Conservation (phyloP, 1,139 yeast species). For the Yamadazyma songkhlaensis region DNA sequence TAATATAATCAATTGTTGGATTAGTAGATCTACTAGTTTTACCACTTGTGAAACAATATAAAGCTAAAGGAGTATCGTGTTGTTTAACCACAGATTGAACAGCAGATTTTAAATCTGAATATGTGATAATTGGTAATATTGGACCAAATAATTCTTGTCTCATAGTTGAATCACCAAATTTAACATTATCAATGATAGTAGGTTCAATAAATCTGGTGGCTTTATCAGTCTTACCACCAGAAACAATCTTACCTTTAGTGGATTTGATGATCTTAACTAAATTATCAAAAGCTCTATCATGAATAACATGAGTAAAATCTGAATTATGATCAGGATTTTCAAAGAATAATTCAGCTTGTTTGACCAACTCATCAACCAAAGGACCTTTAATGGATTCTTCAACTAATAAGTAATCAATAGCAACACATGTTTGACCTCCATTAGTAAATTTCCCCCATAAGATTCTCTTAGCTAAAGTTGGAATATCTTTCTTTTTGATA, state of each 20-base stretch:
- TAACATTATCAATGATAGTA: conserved; percentile 61
- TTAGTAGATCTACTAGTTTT: conserved; percentile 31
- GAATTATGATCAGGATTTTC: conserved; percentile 21
- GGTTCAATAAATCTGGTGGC: conserved; percentile 63
- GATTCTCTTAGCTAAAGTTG: conserved; percentile 61
- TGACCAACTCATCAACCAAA: conserved; percentile 47
- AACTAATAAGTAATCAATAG: conserved; percentile 77
- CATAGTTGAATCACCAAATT: conserved; percentile 72
- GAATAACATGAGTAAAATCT: conserved; percentile 62
- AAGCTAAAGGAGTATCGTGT: conserved; percentile 88
- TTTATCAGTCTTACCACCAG: conserved; percentile 53
- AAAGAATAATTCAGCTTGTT: conserved; percentile 41
- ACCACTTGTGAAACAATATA: conserved; percentile 66
- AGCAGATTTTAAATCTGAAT: conserved; percentile 46
- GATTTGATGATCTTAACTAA: conserved; percentile 42
- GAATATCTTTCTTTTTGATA: conserved; percentile 42
- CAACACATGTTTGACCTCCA: conserved; percentile 91
- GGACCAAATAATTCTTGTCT: conserved; percentile 83
- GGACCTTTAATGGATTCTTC: conserved; percentile 56
- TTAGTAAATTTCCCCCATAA: conserved; percentile 78
- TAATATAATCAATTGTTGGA: conserved; percentile 50
- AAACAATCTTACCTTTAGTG: conserved; percentile 59
- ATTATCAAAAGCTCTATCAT: conserved; percentile 55
- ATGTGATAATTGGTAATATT: conserved; percentile 68
- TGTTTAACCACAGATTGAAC: conserved; percentile 44